Evolutionary conservation across 257 asterid genomes (phyloP).

Genomic region (Ehretia macrophylla): DNA sequence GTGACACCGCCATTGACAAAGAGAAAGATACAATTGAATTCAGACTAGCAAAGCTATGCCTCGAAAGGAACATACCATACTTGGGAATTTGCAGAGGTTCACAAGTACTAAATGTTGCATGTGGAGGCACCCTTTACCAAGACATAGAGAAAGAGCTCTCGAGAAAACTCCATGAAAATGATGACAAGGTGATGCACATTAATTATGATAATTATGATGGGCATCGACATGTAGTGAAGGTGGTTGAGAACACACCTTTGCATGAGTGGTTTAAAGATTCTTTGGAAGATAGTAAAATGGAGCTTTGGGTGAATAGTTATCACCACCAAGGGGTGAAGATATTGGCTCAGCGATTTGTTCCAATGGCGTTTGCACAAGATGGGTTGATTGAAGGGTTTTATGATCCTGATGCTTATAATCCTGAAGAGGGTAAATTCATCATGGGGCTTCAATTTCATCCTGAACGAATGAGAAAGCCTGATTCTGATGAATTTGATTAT

Average conservation of each 20-base stretch:
- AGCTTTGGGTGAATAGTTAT: slow-evolving; percentile 66
- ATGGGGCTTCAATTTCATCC: slow-evolving; percentile 96
- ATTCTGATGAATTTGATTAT: slow-evolving; percentile 64
- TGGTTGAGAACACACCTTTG: slow-evolving; percentile 58
- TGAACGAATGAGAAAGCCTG: slow-evolving; percentile 59
- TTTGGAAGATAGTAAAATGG: slow-evolving; percentile 38
- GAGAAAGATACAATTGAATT: slow-evolving; percentile 79
- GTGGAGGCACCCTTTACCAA: slow-evolving; percentile 77
- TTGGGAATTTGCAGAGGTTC: slow-evolving; percentile 87
- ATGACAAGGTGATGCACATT: slow-evolving; percentile 40
- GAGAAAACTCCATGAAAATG: slow-evolving; percentile 11
- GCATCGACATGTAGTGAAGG: slow-evolving; percentile 52
- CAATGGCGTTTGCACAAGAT: slow-evolving; percentile 81
- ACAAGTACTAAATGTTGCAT: slow-evolving; percentile 77
- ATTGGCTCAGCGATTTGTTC: slow-evolving; percentile 68
- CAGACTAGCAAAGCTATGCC: slow-evolving; percentile 66
- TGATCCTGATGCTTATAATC: slow-evolving; percentile 72
- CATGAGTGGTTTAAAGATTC: slow-evolving; percentile 64
- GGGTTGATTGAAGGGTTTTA: slow-evolving; percentile 80
- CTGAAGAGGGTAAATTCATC: slow-evolving; percentile 73
- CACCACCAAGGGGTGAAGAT: slow-evolving; percentile 87
- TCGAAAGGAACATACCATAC: slow-evolving; percentile 76
- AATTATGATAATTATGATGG: slow-evolving; percentile 74
- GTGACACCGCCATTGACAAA: slow-evolving; percentile 70
- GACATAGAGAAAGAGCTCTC: slow-evolving; percentile 58